These are phyloP conservation scores for Mortierella polycephala DNA, from an alignment of 371 early-diverging fungal species.

Conservation along the genomic window DNA sequence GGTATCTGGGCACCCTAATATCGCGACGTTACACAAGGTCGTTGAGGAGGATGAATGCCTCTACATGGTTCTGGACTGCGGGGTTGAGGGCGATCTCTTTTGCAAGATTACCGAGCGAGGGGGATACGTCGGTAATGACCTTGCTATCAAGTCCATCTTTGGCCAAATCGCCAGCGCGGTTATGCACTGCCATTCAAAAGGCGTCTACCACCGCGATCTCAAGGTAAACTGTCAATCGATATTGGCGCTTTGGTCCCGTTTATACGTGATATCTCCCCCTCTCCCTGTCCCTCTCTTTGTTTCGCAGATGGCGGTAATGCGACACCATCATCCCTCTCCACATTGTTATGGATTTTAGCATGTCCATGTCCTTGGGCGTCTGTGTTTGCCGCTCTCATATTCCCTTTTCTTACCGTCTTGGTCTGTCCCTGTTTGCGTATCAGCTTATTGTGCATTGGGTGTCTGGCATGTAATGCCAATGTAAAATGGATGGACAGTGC, in stretches of 20 bases:
- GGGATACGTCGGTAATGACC: conserved; percentile 61
- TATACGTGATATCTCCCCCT: neutral
- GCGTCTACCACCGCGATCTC: conserved; percentile 79
- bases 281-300: neutral
- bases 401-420: too few species aligned
- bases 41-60: conserved; percentile 74
- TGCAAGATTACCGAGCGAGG: conserved; percentile 69
- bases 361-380: too few species aligned
- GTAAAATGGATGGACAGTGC: too few species aligned
- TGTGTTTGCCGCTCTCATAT: too few species aligned
- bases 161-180: conserved; percentile 69
- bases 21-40: conserved; percentile 80
- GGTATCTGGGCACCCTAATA: conserved; percentile 76
- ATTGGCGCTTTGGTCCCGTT: too few species aligned
- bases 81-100: conserved; percentile 76
- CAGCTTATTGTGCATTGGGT: too few species aligned
- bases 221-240: conserved; percentile 60
- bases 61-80: conserved; percentile 80
- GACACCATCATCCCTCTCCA: neutral
- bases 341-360: too few species aligned
- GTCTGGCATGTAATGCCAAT: too few species aligned
- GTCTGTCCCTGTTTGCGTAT: too few species aligned
- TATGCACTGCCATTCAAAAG: conserved; percentile 63
- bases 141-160: conserved; percentile 65
- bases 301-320: neutral